phyloP scores from a whole-genome alignment of 441 rosid genomes.

The Aquilaria agallochum region DNA sequence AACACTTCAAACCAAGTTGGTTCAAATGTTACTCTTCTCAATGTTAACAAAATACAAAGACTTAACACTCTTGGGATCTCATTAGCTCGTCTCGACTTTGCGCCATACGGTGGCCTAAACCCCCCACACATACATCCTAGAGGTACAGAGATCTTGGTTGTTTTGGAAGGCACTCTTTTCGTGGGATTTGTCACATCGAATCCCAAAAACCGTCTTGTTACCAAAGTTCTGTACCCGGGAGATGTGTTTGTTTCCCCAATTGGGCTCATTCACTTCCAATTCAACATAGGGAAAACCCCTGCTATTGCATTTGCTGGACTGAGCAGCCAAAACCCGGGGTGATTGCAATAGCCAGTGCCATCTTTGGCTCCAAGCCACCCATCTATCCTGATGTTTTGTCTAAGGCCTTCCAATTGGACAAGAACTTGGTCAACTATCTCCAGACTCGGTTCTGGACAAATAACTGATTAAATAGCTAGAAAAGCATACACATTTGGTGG shows the following conservation, averaged over 20 bases:
- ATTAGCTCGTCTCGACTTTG: too few relatives aligned
- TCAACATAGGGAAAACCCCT: too few relatives aligned
- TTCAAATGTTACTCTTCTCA: too few relatives aligned
- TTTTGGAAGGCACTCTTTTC: background rate
- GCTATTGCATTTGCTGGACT: too few relatives aligned
- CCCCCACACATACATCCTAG: background rate
- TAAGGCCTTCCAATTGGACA: background rate
- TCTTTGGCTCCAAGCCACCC: constrained; percentile 2
- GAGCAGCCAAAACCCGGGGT: too few relatives aligned
- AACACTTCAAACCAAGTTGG: too few relatives aligned
- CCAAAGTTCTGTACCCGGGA: background rate
- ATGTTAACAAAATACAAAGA: too few relatives aligned
- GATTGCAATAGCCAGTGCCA: background rate
- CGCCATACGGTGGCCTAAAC: too few relatives aligned
- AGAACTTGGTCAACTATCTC: background rate
- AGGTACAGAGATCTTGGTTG: background rate
- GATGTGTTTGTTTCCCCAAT: background rate
- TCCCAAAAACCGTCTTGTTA: background rate
- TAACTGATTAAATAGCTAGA: too few relatives aligned
- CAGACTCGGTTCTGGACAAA: background rate
- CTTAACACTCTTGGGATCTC: too few relatives aligned
- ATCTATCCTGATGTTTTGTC: constrained; percentile 1
- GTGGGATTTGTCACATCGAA: background rate
- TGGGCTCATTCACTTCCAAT: too few relatives aligned
- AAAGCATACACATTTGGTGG: too few relatives aligned